phyloP scores from a whole-genome alignment of 2,329 filamentous ascomycete genomes.

The Nannizziopsis arthrosporioides region DNA sequence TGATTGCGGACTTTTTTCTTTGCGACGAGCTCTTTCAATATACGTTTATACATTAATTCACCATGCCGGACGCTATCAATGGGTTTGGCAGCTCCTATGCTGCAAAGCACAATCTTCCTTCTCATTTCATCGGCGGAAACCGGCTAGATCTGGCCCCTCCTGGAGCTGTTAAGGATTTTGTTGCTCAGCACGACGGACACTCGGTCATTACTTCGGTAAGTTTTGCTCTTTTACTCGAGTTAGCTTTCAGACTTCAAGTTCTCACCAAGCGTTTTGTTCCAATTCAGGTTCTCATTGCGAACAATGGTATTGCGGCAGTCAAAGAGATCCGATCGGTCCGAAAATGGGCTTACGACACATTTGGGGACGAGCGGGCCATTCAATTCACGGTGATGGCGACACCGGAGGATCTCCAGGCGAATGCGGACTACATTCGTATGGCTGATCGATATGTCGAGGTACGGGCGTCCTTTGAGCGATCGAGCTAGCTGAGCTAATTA shows the following conservation, averaged over 20 bases:
- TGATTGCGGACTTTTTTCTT: constrained; percentile 7
- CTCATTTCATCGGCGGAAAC: constrained; percentile 97
- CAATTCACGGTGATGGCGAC: constrained; percentile 99
- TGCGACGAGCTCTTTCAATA: constrained; percentile 3
- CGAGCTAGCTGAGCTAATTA: not conserved
- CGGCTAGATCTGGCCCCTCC: constrained; percentile 67
- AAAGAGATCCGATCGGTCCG: constrained; percentile 98
- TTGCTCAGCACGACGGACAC: constrained; percentile 77
- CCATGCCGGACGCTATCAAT: constrained; percentile 37
- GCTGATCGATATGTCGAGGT: constrained; percentile 96
- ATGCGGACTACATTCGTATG: constrained; percentile 99
- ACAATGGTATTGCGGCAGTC: constrained; percentile 98
- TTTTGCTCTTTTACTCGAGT: not conserved
- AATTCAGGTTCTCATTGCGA: constrained; percentile 83
- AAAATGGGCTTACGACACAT: constrained; percentile 99
- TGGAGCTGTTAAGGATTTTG: constrained; percentile 92
- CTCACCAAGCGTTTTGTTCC: not conserved
- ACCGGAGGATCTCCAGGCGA: constrained; percentile 90
- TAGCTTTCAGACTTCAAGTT: not conserved
- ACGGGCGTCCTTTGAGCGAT: constrained; percentile 18
- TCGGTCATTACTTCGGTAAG: constrained; percentile 93
- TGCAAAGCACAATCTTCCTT: constrained; percentile 67
- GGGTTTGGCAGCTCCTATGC: constrained; percentile 55
- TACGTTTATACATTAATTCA: constrained; percentile 16
- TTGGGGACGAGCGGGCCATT: constrained; percentile 94